Evolutionary conservation across 163 green algal genomes (phyloP), one percentile per base, ranked within the genome.

Genomic region (Coccomyxa subellipsoidea): DNA sequence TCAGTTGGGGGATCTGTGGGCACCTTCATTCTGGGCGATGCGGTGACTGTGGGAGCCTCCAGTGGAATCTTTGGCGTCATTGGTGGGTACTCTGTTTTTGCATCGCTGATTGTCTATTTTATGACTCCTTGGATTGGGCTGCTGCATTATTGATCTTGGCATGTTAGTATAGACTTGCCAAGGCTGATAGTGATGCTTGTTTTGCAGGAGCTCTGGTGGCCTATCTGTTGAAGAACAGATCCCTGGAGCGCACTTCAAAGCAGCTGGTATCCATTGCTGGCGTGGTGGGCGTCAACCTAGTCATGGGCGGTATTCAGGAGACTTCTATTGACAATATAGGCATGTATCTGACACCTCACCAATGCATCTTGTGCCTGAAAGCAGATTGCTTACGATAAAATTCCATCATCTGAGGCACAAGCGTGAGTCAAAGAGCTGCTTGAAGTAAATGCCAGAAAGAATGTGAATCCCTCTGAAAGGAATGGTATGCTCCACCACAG

Each of bases 11-110:
- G 81, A 39, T 54, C 29, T 37, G 38, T 78, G 1, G 81, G 73
- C 53, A 75, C 38, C 36, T 82, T 85, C 75, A 69, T 82, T 9
- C 38, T 85, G 15, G 37, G 15, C 29, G 76, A 85, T 66, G 31
- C 47, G 40, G 35, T 82, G 25, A 82, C 81, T 15, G 75, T 85
- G 36, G 81, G 81, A 40, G 81, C 81, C 53, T 82, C 76, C 6
- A 69, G 81, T 7, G 75, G 37, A 54, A 82, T 85, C 37, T 85
- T 85, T 54, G 81, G 81, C 34, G n/a, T 85, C 4, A 77, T 85
- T 38, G 81, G 73, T 77, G 71, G 40, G 71, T 31, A 75, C 15
- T 23, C 25, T n/a, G n/a, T n/a, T n/a, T n/a, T n/a, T n/a, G n/a
- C n/a, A n/a, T n/a, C n/a, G n/a, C n/a, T n/a, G n/a, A n/a, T n/a